Conservation (phyloP, 164 flowering plant species). For the Sextonia rubra region DNA sequence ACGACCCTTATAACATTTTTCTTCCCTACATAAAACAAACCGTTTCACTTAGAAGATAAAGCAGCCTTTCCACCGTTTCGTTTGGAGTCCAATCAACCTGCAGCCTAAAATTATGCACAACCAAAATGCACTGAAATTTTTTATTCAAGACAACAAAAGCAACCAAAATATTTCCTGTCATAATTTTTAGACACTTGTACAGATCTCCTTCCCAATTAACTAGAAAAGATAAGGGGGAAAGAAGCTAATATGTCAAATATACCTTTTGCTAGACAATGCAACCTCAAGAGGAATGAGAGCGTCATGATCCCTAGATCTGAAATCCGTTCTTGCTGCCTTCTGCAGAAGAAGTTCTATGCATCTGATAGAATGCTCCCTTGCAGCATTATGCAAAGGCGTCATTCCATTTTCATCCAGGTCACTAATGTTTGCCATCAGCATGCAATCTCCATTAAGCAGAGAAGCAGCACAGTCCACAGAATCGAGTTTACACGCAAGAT, state of each 20-base stretch:
- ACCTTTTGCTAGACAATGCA: constrained; percentile 27
- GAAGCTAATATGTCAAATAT: background rate
- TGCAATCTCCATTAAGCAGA: constrained; percentile 39
- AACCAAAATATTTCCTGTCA: background rate
- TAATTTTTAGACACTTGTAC: background rate
- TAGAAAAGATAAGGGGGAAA: constrained; percentile 3
- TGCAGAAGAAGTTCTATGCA: constrained; percentile 41
- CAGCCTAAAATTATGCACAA: constrained; percentile 25
- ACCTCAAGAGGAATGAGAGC: constrained; percentile 35
- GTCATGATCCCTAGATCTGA: constrained; percentile 33
- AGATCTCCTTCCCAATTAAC: background rate
- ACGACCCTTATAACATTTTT: background rate
- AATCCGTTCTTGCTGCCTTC: constrained; percentile 43
- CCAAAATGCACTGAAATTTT: background rate
- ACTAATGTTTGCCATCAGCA: constrained; percentile 26
- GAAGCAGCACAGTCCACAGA: constrained; percentile 40
- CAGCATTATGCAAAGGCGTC: constrained; percentile 51
- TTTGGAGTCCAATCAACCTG: constrained; percentile 37
- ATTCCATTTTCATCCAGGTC: constrained; percentile 28
- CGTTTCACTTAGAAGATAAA: constrained; percentile 34
- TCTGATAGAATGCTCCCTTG: constrained; percentile 30
- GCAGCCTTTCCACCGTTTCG: constrained; percentile 35
- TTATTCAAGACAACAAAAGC: background rate
- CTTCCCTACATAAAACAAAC: constrained; percentile 13
- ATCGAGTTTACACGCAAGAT: constrained; percentile 37